Evolutionary conservation across 1,139 yeast species (phyloP).

Genomic region (Blastobotrys indianensis): DNA sequence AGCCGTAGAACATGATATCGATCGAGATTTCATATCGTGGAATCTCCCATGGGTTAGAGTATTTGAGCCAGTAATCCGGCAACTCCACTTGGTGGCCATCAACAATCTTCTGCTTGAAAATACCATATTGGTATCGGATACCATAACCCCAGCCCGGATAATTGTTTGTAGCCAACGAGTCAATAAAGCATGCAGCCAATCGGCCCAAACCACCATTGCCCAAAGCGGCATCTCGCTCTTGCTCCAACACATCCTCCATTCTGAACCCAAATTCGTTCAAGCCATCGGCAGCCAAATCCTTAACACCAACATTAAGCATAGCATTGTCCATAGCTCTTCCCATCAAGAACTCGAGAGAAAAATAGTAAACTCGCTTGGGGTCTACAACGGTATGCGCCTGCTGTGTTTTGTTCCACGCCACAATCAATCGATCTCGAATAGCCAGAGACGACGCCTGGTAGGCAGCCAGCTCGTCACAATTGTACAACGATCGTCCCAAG

Average conservation of each 20-base stretch:
- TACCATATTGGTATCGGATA: conserved; percentile 86
- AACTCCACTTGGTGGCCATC: conserved; percentile 92
- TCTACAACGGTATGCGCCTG: conserved; percentile 80
- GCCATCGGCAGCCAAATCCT: conserved; percentile 49
- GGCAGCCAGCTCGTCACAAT: conserved; percentile 88
- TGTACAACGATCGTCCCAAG: conserved; percentile 81
- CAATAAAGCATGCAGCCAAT: conserved; percentile 90
- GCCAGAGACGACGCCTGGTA: conserved; percentile 83
- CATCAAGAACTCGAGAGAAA: conserved; percentile 87
- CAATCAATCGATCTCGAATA: conserved; percentile 70
- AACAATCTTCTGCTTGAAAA: conserved; percentile 81
- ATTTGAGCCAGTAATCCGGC: conserved; percentile 91
- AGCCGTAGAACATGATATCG: conserved; percentile 90
- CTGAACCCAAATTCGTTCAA: conserved; percentile 77
- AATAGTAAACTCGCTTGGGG: conserved; percentile 80
- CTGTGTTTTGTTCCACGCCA: conserved; percentile 92
- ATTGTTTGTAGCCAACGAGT: conserved; percentile 78
- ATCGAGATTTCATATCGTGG: conserved; percentile 80
- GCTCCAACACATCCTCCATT: conserved; percentile 75
- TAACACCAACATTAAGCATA: conserved; percentile 64
- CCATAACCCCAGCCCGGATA: conserved; percentile 98
- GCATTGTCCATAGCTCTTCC: conserved; percentile 96
- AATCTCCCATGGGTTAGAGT: conserved; percentile 89
- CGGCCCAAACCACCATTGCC: conserved; percentile 97
- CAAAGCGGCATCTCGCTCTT: conserved; percentile 90